Evolutionary conservation across 169 alveolate genomes (phyloP), one percentile per base, ranked within the genome.

Genomic region (Condylostoma magnum): DNA sequence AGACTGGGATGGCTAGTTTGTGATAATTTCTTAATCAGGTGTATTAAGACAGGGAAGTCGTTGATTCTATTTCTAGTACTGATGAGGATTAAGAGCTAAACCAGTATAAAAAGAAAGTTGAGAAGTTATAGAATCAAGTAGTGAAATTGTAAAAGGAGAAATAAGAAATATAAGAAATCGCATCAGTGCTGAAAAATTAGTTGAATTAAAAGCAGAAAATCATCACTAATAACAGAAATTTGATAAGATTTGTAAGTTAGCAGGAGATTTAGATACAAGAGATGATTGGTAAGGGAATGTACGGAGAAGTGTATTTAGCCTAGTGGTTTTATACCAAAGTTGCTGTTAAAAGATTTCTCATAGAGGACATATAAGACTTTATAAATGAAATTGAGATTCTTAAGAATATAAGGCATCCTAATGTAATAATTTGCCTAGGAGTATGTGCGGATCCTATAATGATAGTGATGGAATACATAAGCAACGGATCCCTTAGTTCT

Each of bases 241-340:
- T n/a, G n/a, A n/a, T n/a, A n/a, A n/a, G n/a, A n/a, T n/a, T 33
- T 3, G 15, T 55, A 30, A 18, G 25, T 55, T 10, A 1, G n/a
- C 8, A n/a, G 12, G 51, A 55, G 33, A 33, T 55, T 15, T 15
- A 28, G 33, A 2, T 55, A 15, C 8, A 22, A 30, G 68, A 55
- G 3, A n/a, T 25, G n/a, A 55, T 55, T 1, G 68, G 68, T 1
- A 55, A 28, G 33, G 68, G 68, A n/a, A n/a, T n/a, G 57, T 55
- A 28, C 25, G 68, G 68, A 55, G 68, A 55, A 55, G 68, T 60
- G 2, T 36, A 10, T 34, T 15, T 15, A 41, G 72, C 57, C 15
- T 18, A 15, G 6, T 60, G 72, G 28, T 38, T 53, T 38, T 20
- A n/a, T 2, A 60, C 57, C n/a, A 22, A 60, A 38, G 60, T 60